Conservation (phyloP, 805 yeast species). For the Vanderwaltozyma tropicalis region DNA sequence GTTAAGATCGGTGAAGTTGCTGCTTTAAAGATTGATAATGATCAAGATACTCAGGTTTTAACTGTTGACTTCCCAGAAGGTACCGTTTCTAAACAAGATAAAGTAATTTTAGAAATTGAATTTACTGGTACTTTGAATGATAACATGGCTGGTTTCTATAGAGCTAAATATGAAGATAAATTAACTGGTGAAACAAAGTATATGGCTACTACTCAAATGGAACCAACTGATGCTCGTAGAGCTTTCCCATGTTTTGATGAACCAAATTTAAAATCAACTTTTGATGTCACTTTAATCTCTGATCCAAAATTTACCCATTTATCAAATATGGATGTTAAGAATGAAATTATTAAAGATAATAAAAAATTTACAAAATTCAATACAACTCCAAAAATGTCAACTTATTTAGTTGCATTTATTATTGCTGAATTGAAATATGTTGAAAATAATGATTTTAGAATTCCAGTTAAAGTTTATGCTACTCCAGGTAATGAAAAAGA, state of each 20-base stretch:
- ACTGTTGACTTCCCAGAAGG: conserved; percentile 45
- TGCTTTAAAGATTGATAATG: conserved; percentile 35
- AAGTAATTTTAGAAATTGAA: conserved; percentile 36
- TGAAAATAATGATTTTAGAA: conserved; percentile 52
- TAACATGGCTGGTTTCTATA: conserved; percentile 76
- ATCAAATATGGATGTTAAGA: conserved; percentile 59
- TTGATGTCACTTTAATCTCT: conserved; percentile 52
- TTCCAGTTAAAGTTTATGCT: conserved; percentile 73
- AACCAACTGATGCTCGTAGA: conserved; percentile 76
- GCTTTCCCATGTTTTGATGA: conserved; percentile 85
- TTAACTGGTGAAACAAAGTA: conserved; percentile 55
- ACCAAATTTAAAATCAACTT: conserved; percentile 69
- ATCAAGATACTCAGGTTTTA: conserved; percentile 52
- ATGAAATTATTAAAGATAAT: conserved; percentile 35
- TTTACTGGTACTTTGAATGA: conserved; percentile 60
- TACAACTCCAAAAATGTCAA: conserved; percentile 73
- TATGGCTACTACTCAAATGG: conserved; percentile 79
- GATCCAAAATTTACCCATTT: conserved; percentile 46
- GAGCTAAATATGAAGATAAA: conserved; percentile 49
- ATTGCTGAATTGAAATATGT: conserved; percentile 72
- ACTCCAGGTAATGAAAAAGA: conserved; percentile 67
- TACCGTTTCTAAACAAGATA: conserved; percentile 20
- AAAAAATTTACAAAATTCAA: conserved; percentile 53
- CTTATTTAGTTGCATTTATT: conserved; percentile 76
- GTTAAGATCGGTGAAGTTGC: conserved; percentile 33